A percentile compares a stretch with the other conserved stretches of the same genome.
phyloP scores from a whole-genome alignment of 495 filamentous ascomycete species.

The Gamarada debralockiae region DNA sequence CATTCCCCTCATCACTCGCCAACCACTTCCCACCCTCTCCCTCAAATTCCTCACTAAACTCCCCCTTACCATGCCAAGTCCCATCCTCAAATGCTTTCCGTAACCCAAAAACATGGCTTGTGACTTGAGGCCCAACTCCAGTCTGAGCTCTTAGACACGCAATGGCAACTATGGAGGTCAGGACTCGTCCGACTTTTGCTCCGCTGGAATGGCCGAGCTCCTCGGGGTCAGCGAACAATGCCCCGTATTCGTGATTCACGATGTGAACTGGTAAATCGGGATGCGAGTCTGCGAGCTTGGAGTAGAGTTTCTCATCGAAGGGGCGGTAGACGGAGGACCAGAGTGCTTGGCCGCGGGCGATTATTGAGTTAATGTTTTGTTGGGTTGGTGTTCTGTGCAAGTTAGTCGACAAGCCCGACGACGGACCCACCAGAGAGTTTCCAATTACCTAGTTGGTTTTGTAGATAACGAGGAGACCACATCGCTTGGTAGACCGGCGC shows the following conservation, averaged over 20 bases:
- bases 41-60: conserved; percentile 30
- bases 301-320: conserved; percentile 62
- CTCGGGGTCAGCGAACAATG: conserved; percentile 60
- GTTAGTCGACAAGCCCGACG: no score
- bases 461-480: conserved; percentile 42
- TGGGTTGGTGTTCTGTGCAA: conserved; percentile 35
- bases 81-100: conserved; percentile 70
- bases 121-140: conserved; percentile 74
- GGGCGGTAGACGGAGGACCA: conserved; percentile 74
- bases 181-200: conserved; percentile 53
- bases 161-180: conserved; percentile 67
- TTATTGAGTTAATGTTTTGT: conserved; percentile 46
- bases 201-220: conserved; percentile 24
- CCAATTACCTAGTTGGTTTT: conserved; percentile 44
- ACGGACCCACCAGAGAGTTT: no score
- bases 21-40: conserved; percentile 57
- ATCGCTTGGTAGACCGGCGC: conserved; percentile 43
- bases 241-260: conserved; percentile 64
- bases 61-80: conserved; percentile 46
- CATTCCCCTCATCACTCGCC: conserved; percentile 66
- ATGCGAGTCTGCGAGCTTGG: conserved; percentile 63
- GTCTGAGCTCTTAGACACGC: conserved; percentile 68
- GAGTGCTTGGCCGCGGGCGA: conserved; percentile 51
- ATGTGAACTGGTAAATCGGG: conserved; percentile 79
- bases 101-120: conserved; percentile 70